Evolutionary conservation across 1,284 basidiomycete species (phyloP), one percentile per base, ranked within the genome.

Genomic region (Moniliella sp.): DNA sequence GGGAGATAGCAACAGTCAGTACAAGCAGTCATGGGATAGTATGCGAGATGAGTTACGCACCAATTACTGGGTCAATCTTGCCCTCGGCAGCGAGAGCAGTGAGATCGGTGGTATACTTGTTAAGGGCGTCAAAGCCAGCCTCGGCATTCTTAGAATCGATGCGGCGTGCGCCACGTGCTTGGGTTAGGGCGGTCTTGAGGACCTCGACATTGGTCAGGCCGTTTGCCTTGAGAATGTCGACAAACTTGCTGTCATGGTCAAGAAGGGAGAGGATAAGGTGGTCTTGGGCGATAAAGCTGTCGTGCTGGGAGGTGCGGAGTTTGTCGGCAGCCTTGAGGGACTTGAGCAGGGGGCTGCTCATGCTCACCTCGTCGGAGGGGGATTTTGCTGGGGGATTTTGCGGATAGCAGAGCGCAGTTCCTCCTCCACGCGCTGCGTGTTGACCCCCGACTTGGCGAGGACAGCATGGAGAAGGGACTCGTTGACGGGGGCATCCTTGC

Each of bases 231-330:
- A 88, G 62, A 5, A 79, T 59, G 18, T 66, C 57, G 5, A 67
- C 56, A 39, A 86, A 71, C 2, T 69, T 68, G 1, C 71, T 37
- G 42, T 84, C 78, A n/a, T 23, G 21, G 44, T 78, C 74, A 40
- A 80, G 55, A 30, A 84, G 69, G 1, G 78, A 81, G 28, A 78
- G 64, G 17, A 80, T 55, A 17, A 81, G 62, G 52, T 74, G 77
- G 47, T 94, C 86, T 58, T 91, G 78, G 0, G 86, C 84, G 39
- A 94, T 78, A 62, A 77, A 93, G 4, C 77, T 74, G 61, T 93
- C 88, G 57, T 82, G 78, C 48, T 69, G 65, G 2, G 37, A 39
- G 31, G 35, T 48, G 38, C 50, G 52, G 18, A 48, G 42, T 12
- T 37, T 40, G 21, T 56, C 48, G 11, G 57, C 57, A 27, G 45